Evolutionary conservation across 108 stramenopile genomes (phyloP).

Genomic region (Pelagomonas calceolata): DNA sequence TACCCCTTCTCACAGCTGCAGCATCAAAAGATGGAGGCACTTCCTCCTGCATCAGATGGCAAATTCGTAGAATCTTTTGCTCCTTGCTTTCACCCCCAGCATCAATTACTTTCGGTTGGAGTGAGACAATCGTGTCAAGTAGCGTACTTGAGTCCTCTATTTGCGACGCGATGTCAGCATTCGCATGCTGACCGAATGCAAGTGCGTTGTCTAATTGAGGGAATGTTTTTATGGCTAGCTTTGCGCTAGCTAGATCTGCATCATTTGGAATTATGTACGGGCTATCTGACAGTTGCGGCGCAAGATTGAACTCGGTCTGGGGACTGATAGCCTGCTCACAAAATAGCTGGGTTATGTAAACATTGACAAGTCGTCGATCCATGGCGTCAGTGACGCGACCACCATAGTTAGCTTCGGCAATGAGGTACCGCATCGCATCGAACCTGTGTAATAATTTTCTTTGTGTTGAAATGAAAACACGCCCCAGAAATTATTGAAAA

Average conservation of each 20-base stretch:
- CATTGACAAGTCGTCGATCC: slow-evolving; percentile 48
- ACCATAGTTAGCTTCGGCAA: slow-evolving; percentile 57
- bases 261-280: slow-evolving; percentile 41
- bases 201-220: slow-evolving; percentile 42
- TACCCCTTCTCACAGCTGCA: slow-evolving; percentile 10
- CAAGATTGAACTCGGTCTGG: slow-evolving; percentile 15
- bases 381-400: slow-evolving; percentile 58
- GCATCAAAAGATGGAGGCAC: slow-evolving; percentile 35
- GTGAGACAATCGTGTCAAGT: slow-evolving; percentile 27
- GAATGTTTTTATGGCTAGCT: slow-evolving; percentile 31
- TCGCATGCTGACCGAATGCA: slow-evolving; percentile 56
- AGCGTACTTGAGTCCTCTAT: slow-evolving; percentile 42
- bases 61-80: slow-evolving; percentile 19
- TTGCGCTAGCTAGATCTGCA: slow-evolving; percentile 38
- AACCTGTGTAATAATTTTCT: no score
- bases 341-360: slow-evolving; percentile 49
- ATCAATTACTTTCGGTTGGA: slow-evolving; percentile 31
- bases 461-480: no score
- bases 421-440: slow-evolving; percentile 53
- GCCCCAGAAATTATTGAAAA: no score
- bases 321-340: slow-evolving; percentile 32
- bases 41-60: slow-evolving; percentile 18
- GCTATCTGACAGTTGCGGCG: slow-evolving; percentile 13
- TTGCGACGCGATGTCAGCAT: slow-evolving; percentile 45
- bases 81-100: slow-evolving; percentile 33